Base-by-base conservation (phyloP, 2,329 filamentous ascomycete genomes). In the Nigrograna mackinnonii region DNA sequence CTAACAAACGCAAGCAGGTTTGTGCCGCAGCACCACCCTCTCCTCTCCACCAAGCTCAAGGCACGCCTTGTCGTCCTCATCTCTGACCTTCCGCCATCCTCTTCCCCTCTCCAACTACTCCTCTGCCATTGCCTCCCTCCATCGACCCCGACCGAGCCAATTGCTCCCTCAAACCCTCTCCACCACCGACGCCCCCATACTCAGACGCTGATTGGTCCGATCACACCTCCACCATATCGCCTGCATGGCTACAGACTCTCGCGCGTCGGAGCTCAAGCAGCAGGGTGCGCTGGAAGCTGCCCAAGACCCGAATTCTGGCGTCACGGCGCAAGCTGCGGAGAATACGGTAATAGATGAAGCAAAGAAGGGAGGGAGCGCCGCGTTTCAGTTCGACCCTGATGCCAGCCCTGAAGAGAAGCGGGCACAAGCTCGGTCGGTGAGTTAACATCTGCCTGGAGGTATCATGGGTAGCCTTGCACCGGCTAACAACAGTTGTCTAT, bases 351-450 rank as follows among this genome's bases (percentile, higher is more conserved):
- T 95, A 19, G 77, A 88, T 40, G 85, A 95, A 67, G 89, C 89
- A 54, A 83, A 79, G 60, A 86, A 87, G 58, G 89, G 86, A 11
- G 94, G 94, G 31, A 82, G 87, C 18, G 74, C 85, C 21, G 91
- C 90, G 50, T 94, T 88, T 66, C 82, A 85, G 49, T 99, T 97
- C 72, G 81, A 99, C 64, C 90, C 94, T 1, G 74, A 96, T 74
- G 91, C 91, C 31, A 85, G 79, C 32, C 79, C 86, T 1, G 89
- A 91, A 66, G 79, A 95, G 69, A 99, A 99, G 76, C 85, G 81
- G 47, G 86, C 86, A 22, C 88, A 91, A 65, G 85, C 87, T 17
- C 77, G 80, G 77, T 81, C 85, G 63, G 90, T 95, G 78, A 59
- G 86, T 78, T 18, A n/a, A n/a, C n/a, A n/a, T n/a, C n/a, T n/a